A percentile compares a stretch with the other conserved stretches of the same genome.
These are phyloP conservation scores for Blastobotrys petasosporus DNA, from an alignment of 1,139 yeast species.

Conservation along the genomic window DNA sequence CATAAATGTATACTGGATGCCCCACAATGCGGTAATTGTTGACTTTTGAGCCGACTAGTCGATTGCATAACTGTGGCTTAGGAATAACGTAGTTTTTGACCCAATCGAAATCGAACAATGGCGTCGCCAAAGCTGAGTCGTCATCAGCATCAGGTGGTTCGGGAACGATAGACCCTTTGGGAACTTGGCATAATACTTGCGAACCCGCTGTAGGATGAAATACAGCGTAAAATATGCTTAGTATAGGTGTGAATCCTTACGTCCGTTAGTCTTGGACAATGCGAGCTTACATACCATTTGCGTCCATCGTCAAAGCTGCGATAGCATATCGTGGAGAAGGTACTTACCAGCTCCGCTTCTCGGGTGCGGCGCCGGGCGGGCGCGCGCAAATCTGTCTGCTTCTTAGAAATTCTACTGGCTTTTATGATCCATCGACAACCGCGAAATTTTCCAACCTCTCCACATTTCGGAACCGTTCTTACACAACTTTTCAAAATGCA, in stretches of 20 bases:
- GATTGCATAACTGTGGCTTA: slow-evolving; percentile 83
- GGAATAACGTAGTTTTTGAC: slow-evolving; percentile 91
- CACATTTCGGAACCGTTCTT: slow-evolving; percentile 5
- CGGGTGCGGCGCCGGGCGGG: too few species aligned
- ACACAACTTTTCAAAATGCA: slow-evolving; percentile 19
- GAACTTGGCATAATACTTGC: slow-evolving; percentile 88
- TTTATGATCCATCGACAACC: too few species aligned
- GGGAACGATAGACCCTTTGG: slow-evolving; percentile 51
- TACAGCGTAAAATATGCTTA: slow-evolving; percentile 81
- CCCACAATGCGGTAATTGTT: slow-evolving; percentile 72
- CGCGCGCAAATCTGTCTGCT: too few species aligned
- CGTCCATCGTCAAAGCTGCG: slow-evolving; percentile 9
- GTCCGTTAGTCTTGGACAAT: background rate
- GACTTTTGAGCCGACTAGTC: slow-evolving; percentile 66
- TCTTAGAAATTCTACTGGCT: too few species aligned
- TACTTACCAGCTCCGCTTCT: background rate
- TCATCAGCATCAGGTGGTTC: slow-evolving; percentile 31
- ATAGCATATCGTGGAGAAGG: too few species aligned
- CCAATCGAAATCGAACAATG: slow-evolving; percentile 71
- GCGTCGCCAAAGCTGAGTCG: slow-evolving; percentile 31
- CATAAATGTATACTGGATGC: slow-evolving; percentile 81
- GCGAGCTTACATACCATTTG: slow-evolving; percentile 10
- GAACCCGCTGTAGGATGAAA: slow-evolving; percentile 97
- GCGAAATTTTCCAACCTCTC: slow-evolving; percentile 8
- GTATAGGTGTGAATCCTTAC: slow-evolving; percentile 73